Base-by-base conservation (phyloP, 345 rosid species). In the Passiflora organensis region DNA sequence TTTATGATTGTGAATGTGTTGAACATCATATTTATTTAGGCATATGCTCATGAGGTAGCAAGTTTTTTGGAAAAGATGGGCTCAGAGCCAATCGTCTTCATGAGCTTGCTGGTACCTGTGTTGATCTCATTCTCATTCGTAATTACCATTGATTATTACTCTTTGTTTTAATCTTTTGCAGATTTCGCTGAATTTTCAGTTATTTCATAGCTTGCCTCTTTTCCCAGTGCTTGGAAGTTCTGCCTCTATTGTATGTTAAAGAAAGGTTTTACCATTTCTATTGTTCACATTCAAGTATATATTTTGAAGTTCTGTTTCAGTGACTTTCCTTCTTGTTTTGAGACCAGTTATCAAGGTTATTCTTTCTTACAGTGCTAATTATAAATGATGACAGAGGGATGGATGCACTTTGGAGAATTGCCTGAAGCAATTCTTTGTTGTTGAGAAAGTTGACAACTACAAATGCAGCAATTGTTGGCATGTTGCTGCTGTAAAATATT, bases 391-490 rank as follows among this genome's bases (percentile, higher is more conserved):
- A 28, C 79, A 87, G 95, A 72, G 63, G 80, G 54, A 59, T 46
- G 85, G 82, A 51, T 76, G 82, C 63, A 75, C 80, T 28, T 56
- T 91, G 74, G 84, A 66, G 75, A 79, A 77, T 62, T 85, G 96
- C 78, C 57, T 91, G 70, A 77, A 76, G 69, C 83, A 81, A 66
- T 88, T 84, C 68, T 47, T 75, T 61, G 59, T 51, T 25, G 68
- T 85, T 0, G 93, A 88, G 61, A 77, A 69, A 70, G 69, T 88
- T 42, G 85, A 81, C 68, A 80, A 81, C 63, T 90, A 84, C 75
- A 70, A 45, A 59, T 91, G 98, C 63, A 72, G 76, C 67, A 74
- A 24, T 43, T 91, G 98, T 69, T 91, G 98, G 96, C 96, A 91
- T 65, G 56, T 63, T 48, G 90, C 81, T 70, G 96, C 93, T 1